Evolutionary conservation across 2,329 filamentous ascomycete species (phyloP).

Genomic region (Apiospora hydei): DNA sequence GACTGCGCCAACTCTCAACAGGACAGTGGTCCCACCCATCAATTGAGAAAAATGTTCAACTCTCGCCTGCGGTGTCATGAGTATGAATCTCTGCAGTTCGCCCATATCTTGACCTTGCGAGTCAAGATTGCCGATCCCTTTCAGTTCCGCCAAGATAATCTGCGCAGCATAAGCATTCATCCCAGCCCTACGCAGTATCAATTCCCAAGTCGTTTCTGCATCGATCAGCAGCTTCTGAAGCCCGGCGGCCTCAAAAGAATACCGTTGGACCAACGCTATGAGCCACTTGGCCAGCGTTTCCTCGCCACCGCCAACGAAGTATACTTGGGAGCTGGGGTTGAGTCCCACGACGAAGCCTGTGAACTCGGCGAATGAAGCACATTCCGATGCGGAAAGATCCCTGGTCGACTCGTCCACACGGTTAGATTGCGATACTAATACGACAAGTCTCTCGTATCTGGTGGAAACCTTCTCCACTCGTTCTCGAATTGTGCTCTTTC

Average conservation of each 20-base stretch:
- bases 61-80: constrained; percentile 61
- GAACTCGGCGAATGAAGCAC: constrained; percentile 56
- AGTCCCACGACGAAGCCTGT: constrained; percentile 55
- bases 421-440: constrained; percentile 70
- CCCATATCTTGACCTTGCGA: constrained; percentile 27
- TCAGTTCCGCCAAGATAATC: constrained; percentile 60
- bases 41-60: constrained; percentile 55
- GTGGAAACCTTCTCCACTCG: constrained; percentile 59
- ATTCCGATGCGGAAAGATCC: constrained; percentile 49
- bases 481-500: constrained; percentile 58
- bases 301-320: constrained; percentile 59
- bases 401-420: constrained; percentile 49
- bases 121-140: constrained; percentile 38
- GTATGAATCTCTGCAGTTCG: constrained; percentile 61
- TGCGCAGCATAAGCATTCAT: constrained; percentile 78
- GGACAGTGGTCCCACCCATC: constrained; percentile 60
- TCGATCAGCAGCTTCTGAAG: constrained; percentile 48
- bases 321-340: constrained; percentile 46
- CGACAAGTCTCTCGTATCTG: constrained; percentile 71
- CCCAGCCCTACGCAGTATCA: constrained; percentile 69
- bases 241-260: constrained; percentile 38
- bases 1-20: constrained; percentile 57
- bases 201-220: constrained; percentile 72
- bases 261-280: constrained; percentile 57
- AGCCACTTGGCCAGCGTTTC: constrained; percentile 63